phyloP scores from a whole-genome alignment of 139 green algal species.

The Coelastrella sp. region DNA sequence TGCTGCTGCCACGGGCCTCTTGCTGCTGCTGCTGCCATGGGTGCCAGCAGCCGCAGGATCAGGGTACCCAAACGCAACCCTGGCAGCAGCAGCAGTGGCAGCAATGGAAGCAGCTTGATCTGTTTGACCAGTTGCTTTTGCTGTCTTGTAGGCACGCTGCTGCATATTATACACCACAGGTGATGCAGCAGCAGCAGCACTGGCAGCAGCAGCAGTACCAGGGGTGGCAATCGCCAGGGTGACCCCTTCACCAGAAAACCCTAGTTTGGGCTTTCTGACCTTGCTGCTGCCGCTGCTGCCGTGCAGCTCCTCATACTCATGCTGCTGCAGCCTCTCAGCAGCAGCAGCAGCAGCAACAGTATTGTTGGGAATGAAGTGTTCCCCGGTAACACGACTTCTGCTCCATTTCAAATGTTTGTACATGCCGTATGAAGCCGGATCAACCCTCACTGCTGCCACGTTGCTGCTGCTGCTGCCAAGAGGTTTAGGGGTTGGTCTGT shows the following conservation, averaged over 20 bases:
- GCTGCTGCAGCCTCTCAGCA: slow-evolving; percentile 15
- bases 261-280: not conserved
- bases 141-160: slow-evolving; percentile 25
- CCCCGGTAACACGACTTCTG: not conserved
- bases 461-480: not conserved
- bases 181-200: slow-evolving; percentile 1
- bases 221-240: slow-evolving; percentile 26
- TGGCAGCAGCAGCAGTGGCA: slow-evolving; percentile 34
- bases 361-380: not conserved
- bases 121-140: slow-evolving; percentile 17
- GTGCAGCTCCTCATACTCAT: not conserved
- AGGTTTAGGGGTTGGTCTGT: not conserved
- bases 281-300: slow-evolving; percentile 23
- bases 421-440: not conserved
- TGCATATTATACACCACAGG: slow-evolving; percentile 28
- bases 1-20: not conserved
- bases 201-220: not conserved
- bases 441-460: not conserved
- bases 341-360: slow-evolving; percentile 7
- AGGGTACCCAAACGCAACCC: slow-evolving; percentile 29
- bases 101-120: slow-evolving; percentile 40
- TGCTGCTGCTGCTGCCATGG: not conserved
- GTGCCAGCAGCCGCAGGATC: not conserved
- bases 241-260: slow-evolving; percentile 5
- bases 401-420: slow-evolving; percentile 25